Percentiles rank a stretch among this genome's conserved stretches.
Conservation (phyloP, 202 grass and related monocot genomes). For the Setaria viridis region DNA sequence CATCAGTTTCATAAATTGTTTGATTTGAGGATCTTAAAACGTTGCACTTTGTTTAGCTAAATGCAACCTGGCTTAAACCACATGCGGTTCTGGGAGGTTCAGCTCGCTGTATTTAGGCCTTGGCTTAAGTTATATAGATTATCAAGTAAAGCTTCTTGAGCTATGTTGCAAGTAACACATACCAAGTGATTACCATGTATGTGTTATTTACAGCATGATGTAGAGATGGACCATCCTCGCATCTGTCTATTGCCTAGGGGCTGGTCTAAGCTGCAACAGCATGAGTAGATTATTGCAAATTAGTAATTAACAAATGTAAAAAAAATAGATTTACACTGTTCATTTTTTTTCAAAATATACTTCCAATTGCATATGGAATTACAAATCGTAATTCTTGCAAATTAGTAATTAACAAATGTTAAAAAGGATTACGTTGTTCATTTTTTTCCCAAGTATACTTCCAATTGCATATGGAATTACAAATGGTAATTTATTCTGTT, state of each 20-base stretch:
- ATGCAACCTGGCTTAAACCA: neutral
- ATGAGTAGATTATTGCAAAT: neutral
- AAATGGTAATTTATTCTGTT: constrained; percentile 5
- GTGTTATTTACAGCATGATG: constrained; percentile 7
- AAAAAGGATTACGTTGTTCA: neutral
- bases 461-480: neutral
- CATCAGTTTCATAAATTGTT: neutral
- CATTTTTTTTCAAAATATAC: neutral
- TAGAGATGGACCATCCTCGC: neutral
- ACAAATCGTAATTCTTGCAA: neutral
- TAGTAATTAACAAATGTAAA: neutral
- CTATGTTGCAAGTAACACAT: neutral
- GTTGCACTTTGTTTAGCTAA: constrained; percentile 13
- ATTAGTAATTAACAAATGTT: neutral
- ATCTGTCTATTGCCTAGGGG: neutral
- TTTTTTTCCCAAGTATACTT: neutral
- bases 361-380: neutral
- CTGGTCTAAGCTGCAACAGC: constrained; percentile 2
- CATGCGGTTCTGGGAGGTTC: neutral
- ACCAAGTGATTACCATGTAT: neutral
- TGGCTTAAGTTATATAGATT: neutral
- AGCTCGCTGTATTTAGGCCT: neutral
- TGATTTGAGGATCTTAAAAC: neutral
- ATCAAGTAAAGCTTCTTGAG: constrained; percentile 7
- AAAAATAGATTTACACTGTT: neutral